Evolutionary conservation across 176 grass and related monocot genomes (phyloP), one percentile per base, ranked within the genome.

Genomic region (Carex kokanica): DNA sequence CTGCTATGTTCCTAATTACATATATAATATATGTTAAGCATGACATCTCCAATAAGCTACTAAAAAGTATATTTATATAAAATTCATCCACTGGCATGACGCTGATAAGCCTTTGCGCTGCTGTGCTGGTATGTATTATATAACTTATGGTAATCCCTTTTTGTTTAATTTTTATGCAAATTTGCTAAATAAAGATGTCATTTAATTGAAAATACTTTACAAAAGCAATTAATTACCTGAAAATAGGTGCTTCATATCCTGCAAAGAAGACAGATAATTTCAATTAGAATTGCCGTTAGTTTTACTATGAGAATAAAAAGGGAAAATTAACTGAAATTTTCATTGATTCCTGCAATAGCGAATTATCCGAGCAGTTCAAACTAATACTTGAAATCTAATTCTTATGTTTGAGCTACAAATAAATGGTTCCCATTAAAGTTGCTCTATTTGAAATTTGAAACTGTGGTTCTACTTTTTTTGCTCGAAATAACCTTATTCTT

Each of bases 231-330:
- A 16, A 16, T 36, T 83, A 88, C 86, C 86, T 83, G 12, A 88
- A 60, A 16, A 60, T 69, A 67, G 86, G 86, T 65, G 86, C 70
- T 40, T 88, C 86, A 57, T 71, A 88, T 78, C 86, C 80, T 88
- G 80, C 25, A 63, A 75, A 87, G 49, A 18, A 78, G 29, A 23
- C 9, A 36, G 6, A 21, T 72, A 74, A 13, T 25, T 67, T 32
- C 6, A 0, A 81, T 63, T 24, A 81, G 59, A 81, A 63, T 62
- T 47, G 62, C n/a, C 18, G 14, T 27, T 63, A 25, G 9, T n/a
- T 79, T 62, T 38, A 12, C 21, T 21, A 80, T n/a, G 8, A 41
- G 5, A 60, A 59, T 21, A 60, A 4, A 58, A 31, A n/a, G 47
- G 25, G 27, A 27, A 52, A 25, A 31, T 67, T 38, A 36, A 34